A percentile compares a stretch with the other conserved stretches of the same genome.
phyloP scores from a whole-genome alignment of 192 early-diverging fungal genomes.

The Coemansia pectinata region DNA sequence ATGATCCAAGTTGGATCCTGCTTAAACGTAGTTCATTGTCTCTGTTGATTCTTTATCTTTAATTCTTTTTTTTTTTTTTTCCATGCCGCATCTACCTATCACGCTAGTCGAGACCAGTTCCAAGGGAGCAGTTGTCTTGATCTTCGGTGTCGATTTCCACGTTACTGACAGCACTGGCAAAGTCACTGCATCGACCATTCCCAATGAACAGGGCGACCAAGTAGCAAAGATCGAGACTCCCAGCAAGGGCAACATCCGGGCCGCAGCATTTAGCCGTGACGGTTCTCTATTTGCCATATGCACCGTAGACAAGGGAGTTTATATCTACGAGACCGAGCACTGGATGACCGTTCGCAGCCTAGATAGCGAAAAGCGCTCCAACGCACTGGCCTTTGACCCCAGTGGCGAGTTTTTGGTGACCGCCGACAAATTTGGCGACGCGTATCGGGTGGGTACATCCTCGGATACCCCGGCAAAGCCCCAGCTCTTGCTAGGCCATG shows the following conservation, averaged over 20 bases:
- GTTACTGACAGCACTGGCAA: constrained; percentile 33
- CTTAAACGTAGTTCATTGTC: background rate
- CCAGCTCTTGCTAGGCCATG: constrained; percentile 78
- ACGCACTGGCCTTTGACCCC: constrained; percentile 68
- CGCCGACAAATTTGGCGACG: constrained; percentile 97
- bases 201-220: background rate
- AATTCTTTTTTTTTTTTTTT: background rate
- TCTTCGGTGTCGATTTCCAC: constrained; percentile 26
- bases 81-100: constrained; percentile 27
- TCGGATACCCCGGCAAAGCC: constrained; percentile 15
- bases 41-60: background rate
- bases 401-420: constrained; percentile 65
- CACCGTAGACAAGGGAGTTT: constrained; percentile 67
- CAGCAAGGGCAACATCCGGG: constrained; percentile 48
- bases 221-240: constrained; percentile 26
- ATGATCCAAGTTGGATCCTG: background rate
- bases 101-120: constrained; percentile 37
- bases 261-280: constrained; percentile 60
- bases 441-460: constrained; percentile 49
- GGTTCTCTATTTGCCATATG: constrained; percentile 62
- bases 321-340: constrained; percentile 61
- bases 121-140: constrained; percentile 23
- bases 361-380: constrained; percentile 68
- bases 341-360: constrained; percentile 60
- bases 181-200: constrained; percentile 28